Evolutionary conservation across 192 early-diverging fungal species (phyloP), one percentile per base, ranked within the genome.

Genomic region (Pecoramyces ruminantium): DNA sequence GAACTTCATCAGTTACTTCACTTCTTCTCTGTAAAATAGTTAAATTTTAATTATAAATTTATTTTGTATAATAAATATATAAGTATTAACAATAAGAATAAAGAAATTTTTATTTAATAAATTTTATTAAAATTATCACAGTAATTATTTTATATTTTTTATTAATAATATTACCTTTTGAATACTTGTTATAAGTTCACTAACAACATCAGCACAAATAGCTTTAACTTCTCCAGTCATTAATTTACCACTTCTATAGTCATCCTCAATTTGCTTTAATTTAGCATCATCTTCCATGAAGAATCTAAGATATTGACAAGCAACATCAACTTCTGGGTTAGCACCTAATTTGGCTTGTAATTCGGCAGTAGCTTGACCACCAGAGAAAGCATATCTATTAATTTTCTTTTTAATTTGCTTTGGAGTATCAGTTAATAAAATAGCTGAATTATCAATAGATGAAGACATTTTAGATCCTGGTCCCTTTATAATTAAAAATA

Each of bases 381-480:
- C 97, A 18, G 94, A 96, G 85, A 96, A 99, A 30, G 96, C 96
- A 81, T 96, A 92, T 39, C 89, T 87, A 86, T 98, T 99, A 87
- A 98, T 96, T 90, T 99, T 99, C 85, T 97, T 97, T 87, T 98
- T 97, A 90, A 99, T 97, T 85, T 95, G 92, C 14, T 89, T 91
- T 9, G 93, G 88, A 0, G 96, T 95, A 83, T 99, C 97, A 58
- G 87, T 89, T 88, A 99, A 91, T 84, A 95, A 96, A 83, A 99
- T 94, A 80, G 97, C 96, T 12, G 96, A 95, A 80, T 87, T 88
- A 78, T 94, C 92, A 39, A 93, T 85, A 1, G 96, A 98, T 15
- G 97, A 93, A 80, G 93, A 93, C 97, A 99, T 99, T 86, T 99
- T 99, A 82, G 95, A 93, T 27, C 91, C 89, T 11, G 93, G 86